These are phyloP conservation scores for Wickerhamiella australiensis DNA, from an alignment of 805 yeast species.

Conservation along the genomic window DNA sequence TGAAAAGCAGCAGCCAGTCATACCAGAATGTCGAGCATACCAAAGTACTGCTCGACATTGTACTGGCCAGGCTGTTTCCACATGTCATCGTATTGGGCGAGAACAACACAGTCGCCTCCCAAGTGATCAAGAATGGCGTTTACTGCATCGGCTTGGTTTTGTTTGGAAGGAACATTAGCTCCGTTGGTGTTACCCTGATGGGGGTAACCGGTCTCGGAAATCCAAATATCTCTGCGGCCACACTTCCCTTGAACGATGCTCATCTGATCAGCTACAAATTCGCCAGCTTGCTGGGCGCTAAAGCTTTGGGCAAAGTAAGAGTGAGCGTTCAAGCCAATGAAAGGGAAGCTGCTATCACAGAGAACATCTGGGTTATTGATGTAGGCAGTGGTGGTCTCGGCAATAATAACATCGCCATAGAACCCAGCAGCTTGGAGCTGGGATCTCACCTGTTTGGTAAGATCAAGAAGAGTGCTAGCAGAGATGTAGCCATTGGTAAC, in stretches of 20 bases:
- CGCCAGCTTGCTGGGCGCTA: slow-evolving; percentile 57
- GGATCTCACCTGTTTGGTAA: slow-evolving; percentile 52
- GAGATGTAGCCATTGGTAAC: slow-evolving; percentile 49
- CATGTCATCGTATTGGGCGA: slow-evolving; percentile 70
- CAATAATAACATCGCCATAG: slow-evolving; percentile 62
- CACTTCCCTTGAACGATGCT: slow-evolving; percentile 44
- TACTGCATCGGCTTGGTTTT: slow-evolving; percentile 62
- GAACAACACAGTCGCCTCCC: slow-evolving; percentile 44
- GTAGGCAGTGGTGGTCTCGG: slow-evolving; percentile 80
- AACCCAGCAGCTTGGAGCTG: slow-evolving; percentile 58
- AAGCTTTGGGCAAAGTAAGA: slow-evolving; percentile 62
- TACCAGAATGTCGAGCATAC: slow-evolving; percentile 31
- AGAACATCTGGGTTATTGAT: slow-evolving; percentile 44
- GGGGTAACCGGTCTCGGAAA: slow-evolving; percentile 89
- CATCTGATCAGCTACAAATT: slow-evolving; percentile 54
- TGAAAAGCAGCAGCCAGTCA: too few relatives aligned
- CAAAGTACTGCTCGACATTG: slow-evolving; percentile 80
- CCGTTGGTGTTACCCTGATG: slow-evolving; percentile 62
- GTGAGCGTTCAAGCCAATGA: slow-evolving; percentile 76
- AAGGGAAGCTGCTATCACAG: slow-evolving; percentile 56
- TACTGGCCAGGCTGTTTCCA: slow-evolving; percentile 83
- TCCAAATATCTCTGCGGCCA: slow-evolving; percentile 38
- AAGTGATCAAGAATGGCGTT: slow-evolving; percentile 45
- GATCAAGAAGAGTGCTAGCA: slow-evolving; percentile 48
- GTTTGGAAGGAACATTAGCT: slow-evolving; percentile 53